phyloP scores from a whole-genome alignment of 768 basidiomycete genomes.

The Suillus decipiens region DNA sequence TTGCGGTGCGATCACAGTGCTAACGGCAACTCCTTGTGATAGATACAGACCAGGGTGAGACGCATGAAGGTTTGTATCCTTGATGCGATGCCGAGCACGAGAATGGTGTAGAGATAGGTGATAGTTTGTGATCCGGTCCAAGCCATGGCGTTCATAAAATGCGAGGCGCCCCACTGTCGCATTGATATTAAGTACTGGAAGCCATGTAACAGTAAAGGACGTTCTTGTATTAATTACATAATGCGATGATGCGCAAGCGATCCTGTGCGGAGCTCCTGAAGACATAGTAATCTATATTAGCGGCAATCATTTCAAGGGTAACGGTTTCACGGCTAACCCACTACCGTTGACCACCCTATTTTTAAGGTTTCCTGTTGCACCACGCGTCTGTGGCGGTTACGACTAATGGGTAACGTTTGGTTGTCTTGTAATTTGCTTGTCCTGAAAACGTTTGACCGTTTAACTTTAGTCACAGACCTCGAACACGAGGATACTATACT shows the following conservation, averaged over 20 bases:
- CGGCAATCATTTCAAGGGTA: background rate
- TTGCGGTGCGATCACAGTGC: background rate
- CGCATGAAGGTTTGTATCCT: background rate
- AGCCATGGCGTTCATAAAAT: too few relatives aligned
- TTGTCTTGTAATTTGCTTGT: background rate
- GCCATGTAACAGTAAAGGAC: background rate
- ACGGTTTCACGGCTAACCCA: background rate
- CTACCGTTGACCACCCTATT: background rate
- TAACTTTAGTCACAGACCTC: background rate
- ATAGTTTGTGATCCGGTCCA: too few relatives aligned
- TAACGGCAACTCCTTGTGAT: background rate
- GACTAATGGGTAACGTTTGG: background rate
- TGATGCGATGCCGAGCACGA: background rate
- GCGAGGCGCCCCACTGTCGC: too few relatives aligned
- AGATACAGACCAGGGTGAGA: background rate
- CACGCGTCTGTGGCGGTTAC: background rate
- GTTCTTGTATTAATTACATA: background rate
- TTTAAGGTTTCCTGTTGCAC: background rate
- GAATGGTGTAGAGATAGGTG: background rate
- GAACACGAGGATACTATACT: background rate
- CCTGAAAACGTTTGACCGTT: constrained; percentile 1
- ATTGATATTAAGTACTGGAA: too few relatives aligned
- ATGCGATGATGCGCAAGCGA: background rate
- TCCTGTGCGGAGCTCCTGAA: background rate
- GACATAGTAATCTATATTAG: background rate